Base-by-base conservation (phyloP, 1,284 basidiomycete species). In the Rhizoctonia solani region DNA sequence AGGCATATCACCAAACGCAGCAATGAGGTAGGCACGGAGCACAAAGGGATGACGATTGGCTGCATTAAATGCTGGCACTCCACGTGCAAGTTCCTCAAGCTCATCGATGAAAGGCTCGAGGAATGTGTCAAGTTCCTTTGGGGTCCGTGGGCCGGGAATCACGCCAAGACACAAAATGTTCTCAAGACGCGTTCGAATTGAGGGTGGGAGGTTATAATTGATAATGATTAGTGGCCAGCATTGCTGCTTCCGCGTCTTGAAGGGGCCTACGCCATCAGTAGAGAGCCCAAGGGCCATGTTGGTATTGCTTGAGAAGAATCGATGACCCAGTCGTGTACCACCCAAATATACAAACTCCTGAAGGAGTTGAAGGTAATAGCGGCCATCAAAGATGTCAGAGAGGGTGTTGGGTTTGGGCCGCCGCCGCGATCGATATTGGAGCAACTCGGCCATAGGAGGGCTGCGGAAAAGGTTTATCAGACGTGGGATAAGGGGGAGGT, bases 91-190 rank as follows among this genome's bases (percentile, higher is more conserved):
- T 27, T 69, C 16, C 1, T 70, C 70, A 16, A 65, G 67, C 68
- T 79, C 76, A 16, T 76, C 69, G 21, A 75, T 71, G 14, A 77
- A 68, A 2, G 77, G 77, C 19, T 53, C 54, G 0, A 76, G 69
- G 61, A 76, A 79, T 2, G 76, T 76, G 25, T 71, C 69, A 3
- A 73, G 37, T 46, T 78, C 74, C 42, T 75, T 75, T 23, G 75
- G 76, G 39, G 69, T 50, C 21, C 72, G 59, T 2, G 77, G 79
- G 16, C 79, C 76, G 27, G 77, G 77, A 47, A 79, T 76, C 23
- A 77, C 67, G 19, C 76, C 74, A 54, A 75, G 29, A 69, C 71
- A 74, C 2, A 76, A 66, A 3, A 78, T 66, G 55, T 76, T 69
- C n/a, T 70, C 41, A n/a, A 74, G 49, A 52, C 73, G 74, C 27